These are phyloP conservation scores for Rhodotorula kratochvilovae DNA, from an alignment of 768 basidiomycete genomes.

Conservation along the genomic window DNA sequence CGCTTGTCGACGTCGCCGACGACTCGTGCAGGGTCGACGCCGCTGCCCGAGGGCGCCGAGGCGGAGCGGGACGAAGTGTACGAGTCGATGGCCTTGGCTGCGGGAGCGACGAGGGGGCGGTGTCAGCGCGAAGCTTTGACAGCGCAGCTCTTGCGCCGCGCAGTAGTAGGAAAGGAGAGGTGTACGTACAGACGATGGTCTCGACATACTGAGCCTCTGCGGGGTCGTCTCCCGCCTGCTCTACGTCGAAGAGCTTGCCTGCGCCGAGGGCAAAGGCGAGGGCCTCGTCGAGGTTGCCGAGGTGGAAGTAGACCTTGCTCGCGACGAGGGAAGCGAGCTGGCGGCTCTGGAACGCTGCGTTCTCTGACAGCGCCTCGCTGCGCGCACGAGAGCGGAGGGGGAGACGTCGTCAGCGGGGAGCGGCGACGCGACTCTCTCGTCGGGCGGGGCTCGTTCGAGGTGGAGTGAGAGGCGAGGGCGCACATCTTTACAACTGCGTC, in stretches of 20 bases:
- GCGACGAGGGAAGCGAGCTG: conserved; percentile 82
- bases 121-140: not conserved
- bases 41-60: conserved; percentile 21
- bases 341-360: conserved; percentile 67
- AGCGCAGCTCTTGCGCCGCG: too few species aligned
- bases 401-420: conserved; percentile 28
- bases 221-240: conserved; percentile 41
- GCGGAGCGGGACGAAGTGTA: conserved; percentile 66
- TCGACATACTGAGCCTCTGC: conserved; percentile 77
- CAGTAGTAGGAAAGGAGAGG: not conserved
- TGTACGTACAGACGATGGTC: conserved; percentile 79
- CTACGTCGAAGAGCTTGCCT: conserved; percentile 70
- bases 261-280: conserved; percentile 91
- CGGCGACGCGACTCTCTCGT: not conserved
- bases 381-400: conserved; percentile 22
- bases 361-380: conserved; percentile 88
- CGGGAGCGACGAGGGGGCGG: not conserved
- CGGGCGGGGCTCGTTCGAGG: conserved; percentile 5
- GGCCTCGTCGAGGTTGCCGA: conserved; percentile 92
- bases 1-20: conserved; percentile 80
- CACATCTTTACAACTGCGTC: conserved; percentile 87
- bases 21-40: conserved; percentile 49
- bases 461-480: conserved; percentile 46
- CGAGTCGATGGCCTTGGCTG: conserved; percentile 92
- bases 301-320: conserved; percentile 97